These are phyloP conservation scores for Solanum medicagineum DNA, from an alignment of 257 asterid genomes.

Conservation along the genomic window DNA sequence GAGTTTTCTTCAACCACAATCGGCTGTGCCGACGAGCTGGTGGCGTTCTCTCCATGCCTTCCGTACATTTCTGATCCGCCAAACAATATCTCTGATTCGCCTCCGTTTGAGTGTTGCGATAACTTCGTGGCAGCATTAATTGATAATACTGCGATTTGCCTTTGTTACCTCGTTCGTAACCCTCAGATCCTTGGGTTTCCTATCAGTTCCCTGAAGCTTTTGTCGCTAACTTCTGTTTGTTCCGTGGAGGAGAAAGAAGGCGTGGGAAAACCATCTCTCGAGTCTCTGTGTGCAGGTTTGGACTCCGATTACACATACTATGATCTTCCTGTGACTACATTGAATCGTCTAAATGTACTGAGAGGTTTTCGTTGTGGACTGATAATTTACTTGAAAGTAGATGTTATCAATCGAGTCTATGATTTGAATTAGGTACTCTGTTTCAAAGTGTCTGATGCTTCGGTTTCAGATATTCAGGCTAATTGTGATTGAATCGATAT, in stretches of 20 bases:
- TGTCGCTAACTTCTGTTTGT: conserved; percentile 52
- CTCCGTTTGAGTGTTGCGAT: conserved; percentile 57
- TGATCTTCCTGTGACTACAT: background rate
- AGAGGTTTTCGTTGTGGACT: background rate
- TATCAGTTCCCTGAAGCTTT: conserved; percentile 29
- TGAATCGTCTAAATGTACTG: background rate
- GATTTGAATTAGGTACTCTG: background rate
- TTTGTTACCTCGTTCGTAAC: conserved; percentile 49
- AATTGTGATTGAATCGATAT: background rate
- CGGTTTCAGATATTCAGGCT: background rate
- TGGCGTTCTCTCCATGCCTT: conserved; percentile 59
- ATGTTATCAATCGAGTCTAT: background rate
- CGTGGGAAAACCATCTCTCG: conserved; percentile 20
- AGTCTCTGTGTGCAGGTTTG: conserved; percentile 47
- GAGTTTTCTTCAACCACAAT: conserved; percentile 14
- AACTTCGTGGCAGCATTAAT: conserved; percentile 25
- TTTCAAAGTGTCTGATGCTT: background rate
- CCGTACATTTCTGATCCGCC: conserved; percentile 46
- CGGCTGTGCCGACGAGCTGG: conserved; percentile 55
- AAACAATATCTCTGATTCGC: conserved; percentile 49
- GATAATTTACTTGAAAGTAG: background rate
- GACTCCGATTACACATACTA: background rate
- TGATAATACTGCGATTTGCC: conserved; percentile 39
- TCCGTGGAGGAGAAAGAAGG: conserved; percentile 6
- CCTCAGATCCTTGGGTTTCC: conserved; percentile 69